Conservation (phyloP, 2,329 filamentous ascomycete genomes). For the Aspergillus calidoustus region DNA sequence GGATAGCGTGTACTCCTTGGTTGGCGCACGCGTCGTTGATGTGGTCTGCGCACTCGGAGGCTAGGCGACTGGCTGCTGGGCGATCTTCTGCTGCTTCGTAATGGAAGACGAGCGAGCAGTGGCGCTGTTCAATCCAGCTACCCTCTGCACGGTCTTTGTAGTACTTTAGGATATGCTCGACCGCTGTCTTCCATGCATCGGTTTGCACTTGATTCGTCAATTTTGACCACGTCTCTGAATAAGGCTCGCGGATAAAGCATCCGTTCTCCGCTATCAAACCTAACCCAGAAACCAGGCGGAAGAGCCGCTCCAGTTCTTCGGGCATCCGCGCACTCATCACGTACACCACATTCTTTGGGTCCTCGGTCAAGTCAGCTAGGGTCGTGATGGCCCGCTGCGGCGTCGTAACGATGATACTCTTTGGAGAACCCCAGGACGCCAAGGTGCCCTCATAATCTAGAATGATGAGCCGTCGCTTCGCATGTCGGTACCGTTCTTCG, state of each 20-base stretch:
- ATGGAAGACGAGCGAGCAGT: slow-evolving; percentile 89
- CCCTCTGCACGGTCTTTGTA: slow-evolving; percentile 89
- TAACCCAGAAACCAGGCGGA: slow-evolving; percentile 79
- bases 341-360: slow-evolving; percentile 83
- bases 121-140: slow-evolving; percentile 85
- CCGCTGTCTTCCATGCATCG: slow-evolving; percentile 79
- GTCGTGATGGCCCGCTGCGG: slow-evolving; percentile 84
- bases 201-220: slow-evolving; percentile 75
- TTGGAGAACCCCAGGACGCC: slow-evolving; percentile 82
- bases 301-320: slow-evolving; percentile 84
- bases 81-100: slow-evolving; percentile 82
- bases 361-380: slow-evolving; percentile 77
- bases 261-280: slow-evolving; percentile 95
- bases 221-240: slow-evolving; percentile 72
- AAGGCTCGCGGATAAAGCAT: slow-evolving; percentile 79
- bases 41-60: slow-evolving; percentile 87
- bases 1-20: slow-evolving; percentile 82
- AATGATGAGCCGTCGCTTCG: slow-evolving; percentile 77
- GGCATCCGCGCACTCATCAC: slow-evolving; percentile 90
- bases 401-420: slow-evolving; percentile 82
- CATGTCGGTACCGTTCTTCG: slow-evolving; percentile 66
- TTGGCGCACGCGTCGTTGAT: slow-evolving; percentile 91
- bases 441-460: slow-evolving; percentile 94
- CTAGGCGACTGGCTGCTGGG: slow-evolving; percentile 74
- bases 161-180: slow-evolving; percentile 82